Evolutionary conservation across 345 rosid species (phyloP), one percentile per base, ranked within the genome.

Genomic region (Salix brachista): DNA sequence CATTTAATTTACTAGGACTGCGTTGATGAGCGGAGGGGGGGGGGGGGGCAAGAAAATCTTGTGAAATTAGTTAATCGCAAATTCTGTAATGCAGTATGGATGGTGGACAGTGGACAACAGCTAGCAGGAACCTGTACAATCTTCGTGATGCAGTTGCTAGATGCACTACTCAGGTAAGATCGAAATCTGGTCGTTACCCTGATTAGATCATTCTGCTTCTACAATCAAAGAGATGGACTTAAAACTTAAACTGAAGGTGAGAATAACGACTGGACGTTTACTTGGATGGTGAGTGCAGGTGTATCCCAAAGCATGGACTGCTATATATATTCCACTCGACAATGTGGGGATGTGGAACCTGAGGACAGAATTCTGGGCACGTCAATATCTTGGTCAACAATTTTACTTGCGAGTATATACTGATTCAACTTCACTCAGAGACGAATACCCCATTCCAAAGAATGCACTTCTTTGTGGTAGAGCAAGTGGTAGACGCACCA

Each of bases 281-380:
- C 3, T 0, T 37, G 67, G 10, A 42, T 32, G 67, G 42, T 28
- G 58, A 1, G 48, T 79, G 79, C 90, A 95, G 99, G 98, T 96
- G 0, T 96, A 93, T 80, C 98, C 99, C 30, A 88, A 76, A 32
- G 88, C 98, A 25, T 96, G 99, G 98, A 92, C 97, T 11, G 97
- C 98, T 1, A 82, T 96, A 7, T 96, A 96, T 77, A 80, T 96
- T 14, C 84, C 92, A 36, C 87, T 96, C 17, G 98, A 93, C 81
- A 96, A 93, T 67, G 96, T 90, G 30, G 99, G 99, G 21, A 92
- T 93, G 97, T 96, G 99, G 99, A 93, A 96, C 85, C 37, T 96
- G 78, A 90, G 99, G 68, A 79, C 89, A 5, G 93, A 96, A 81
- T 88, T 79, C 14, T 96, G 98, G 99, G 95, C 97, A 0, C 82